A percentile compares a stretch with the other conserved stretches of the same genome.
phyloP scores from a whole-genome alignment of 2,329 filamentous ascomycete species.

The Aspergillus sp. region DNA sequence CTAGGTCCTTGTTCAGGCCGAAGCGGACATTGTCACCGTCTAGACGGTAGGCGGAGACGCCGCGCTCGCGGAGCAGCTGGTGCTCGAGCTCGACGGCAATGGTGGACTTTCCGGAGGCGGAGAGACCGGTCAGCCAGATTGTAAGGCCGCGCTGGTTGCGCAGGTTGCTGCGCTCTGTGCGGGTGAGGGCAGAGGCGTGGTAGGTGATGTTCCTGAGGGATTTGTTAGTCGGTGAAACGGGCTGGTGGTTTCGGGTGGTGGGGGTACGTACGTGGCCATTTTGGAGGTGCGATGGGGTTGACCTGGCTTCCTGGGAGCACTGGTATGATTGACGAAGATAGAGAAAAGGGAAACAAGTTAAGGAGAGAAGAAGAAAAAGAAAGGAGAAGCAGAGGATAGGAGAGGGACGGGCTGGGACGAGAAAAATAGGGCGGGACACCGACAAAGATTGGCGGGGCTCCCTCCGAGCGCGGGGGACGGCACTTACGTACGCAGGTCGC shows the following conservation, averaged over 20 bases:
- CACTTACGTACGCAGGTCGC: background rate
- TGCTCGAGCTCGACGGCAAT: slow-evolving; percentile 96
- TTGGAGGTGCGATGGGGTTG: slow-evolving; percentile 10
- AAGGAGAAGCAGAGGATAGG: background rate
- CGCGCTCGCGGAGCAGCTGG: slow-evolving; percentile 75
- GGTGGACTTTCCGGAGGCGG: slow-evolving; percentile 94
- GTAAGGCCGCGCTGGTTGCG: slow-evolving; percentile 89
- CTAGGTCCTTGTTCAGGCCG: slow-evolving; percentile 95
- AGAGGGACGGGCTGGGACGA: slow-evolving; percentile 1
- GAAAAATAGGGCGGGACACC: background rate
- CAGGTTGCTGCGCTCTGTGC: slow-evolving; percentile 40
- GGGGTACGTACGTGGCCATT: slow-evolving; percentile 39
- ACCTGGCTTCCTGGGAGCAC: background rate
- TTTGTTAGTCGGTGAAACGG: background rate
- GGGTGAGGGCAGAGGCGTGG: slow-evolving; percentile 45
- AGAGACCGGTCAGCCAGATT: slow-evolving; percentile 97
- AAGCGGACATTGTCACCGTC: slow-evolving; percentile 99
- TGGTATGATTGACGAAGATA: background rate
- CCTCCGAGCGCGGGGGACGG: slow-evolving; percentile 1
- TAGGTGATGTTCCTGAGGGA: slow-evolving; percentile 46
- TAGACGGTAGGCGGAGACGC: slow-evolving; percentile 82
- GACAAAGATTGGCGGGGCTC: background rate
- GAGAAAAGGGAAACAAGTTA: background rate
- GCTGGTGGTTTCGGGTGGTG: background rate
- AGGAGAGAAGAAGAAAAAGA: slow-evolving; percentile 1